These are phyloP conservation scores for Colletotrichum sidae DNA, from an alignment of 2,329 filamentous ascomycete genomes.

Conservation along the genomic window DNA sequence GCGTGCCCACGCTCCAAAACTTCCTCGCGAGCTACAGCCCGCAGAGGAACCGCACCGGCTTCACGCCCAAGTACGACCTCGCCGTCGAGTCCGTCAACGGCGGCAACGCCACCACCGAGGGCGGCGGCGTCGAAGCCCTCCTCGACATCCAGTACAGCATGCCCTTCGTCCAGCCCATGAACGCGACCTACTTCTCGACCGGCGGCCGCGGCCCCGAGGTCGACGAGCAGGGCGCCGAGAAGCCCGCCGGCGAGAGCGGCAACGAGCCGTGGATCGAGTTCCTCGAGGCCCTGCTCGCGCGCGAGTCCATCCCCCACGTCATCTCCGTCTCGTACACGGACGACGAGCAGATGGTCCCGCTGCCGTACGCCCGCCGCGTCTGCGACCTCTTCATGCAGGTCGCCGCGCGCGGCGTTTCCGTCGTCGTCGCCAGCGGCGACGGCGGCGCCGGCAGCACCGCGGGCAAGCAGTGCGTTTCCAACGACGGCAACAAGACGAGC, in stretches of 20 bases:
- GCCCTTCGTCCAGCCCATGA: constrained; percentile 26
- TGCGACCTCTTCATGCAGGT: constrained; percentile 48
- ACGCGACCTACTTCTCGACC: constrained; percentile 20
- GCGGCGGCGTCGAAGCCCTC: constrained; percentile 10
- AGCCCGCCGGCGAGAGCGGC: constrained; percentile 17
- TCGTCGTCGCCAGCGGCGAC: constrained; percentile 45
- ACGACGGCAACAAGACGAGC: constrained; percentile 66
- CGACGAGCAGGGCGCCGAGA: not conserved
- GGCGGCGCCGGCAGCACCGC: constrained; percentile 40
- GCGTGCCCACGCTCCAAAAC: constrained; percentile 7
- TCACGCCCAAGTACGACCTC: constrained; percentile 21
- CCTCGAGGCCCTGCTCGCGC: constrained; percentile 43
- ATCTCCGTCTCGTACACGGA: constrained; percentile 51
- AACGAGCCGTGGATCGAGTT: constrained; percentile 48
- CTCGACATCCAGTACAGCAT: constrained; percentile 23
- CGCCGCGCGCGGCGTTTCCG: constrained; percentile 45
- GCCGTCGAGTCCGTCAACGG: constrained; percentile 20
- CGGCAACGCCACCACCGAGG: constrained; percentile 4
- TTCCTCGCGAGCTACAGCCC: constrained; percentile 28
- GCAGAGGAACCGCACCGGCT: constrained; percentile 32
- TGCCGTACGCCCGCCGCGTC: constrained; percentile 44
- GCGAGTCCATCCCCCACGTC: constrained; percentile 46
- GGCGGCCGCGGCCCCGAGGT: constrained; percentile 19
- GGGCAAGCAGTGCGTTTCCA: constrained; percentile 55
- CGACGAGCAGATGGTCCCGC: constrained; percentile 47